phyloP scores from a whole-genome alignment of 306 rosid species.

The Crataegus laevigata region DNA sequence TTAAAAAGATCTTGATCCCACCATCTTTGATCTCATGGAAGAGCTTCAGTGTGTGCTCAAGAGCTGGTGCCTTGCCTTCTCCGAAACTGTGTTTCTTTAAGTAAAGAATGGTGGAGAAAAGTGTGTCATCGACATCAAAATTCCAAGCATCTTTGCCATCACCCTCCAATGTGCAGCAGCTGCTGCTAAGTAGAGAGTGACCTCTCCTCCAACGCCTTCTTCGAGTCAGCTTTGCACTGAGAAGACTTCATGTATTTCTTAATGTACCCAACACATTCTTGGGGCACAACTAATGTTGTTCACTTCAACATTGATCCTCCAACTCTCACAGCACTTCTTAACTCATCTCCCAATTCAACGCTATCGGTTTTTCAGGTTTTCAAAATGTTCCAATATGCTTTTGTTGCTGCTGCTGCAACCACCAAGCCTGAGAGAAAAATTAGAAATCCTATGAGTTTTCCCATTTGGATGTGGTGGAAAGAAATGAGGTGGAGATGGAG shows the following conservation, averaged over 20 bases:
- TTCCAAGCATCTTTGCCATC: constrained; percentile 69
- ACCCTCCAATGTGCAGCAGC: constrained; percentile 39
- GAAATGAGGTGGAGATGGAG: not conserved
- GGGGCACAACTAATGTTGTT: constrained; percentile 54
- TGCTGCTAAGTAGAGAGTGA: constrained; percentile 20
- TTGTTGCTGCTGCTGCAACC: constrained; percentile 27
- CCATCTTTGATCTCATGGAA: constrained; percentile 46
- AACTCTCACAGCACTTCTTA: constrained; percentile 68
- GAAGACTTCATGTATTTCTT: constrained; percentile 49
- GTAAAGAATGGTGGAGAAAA: constrained; percentile 66
- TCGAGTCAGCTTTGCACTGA: constrained; percentile 40
- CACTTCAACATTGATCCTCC: constrained; percentile 58
- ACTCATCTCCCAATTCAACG: constrained; percentile 20
- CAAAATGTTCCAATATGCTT: constrained; percentile 53
- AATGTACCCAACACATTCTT: constrained; percentile 50
- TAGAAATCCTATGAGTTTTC: constrained; percentile 25
- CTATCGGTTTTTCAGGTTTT: constrained; percentile 7
- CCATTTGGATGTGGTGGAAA: constrained; percentile 21
- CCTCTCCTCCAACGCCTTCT: constrained; percentile 40
- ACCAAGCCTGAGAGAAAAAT: constrained; percentile 22
- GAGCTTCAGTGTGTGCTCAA: constrained; percentile 40
- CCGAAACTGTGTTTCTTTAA: constrained; percentile 44
- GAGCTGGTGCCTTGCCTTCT: constrained; percentile 47
- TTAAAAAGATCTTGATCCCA: constrained; percentile 42
- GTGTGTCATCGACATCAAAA: constrained; percentile 66